Evolutionary conservation across 1,284 basidiomycete genomes (phyloP), one percentile per base, ranked within the genome.

Genomic region (Cutaneotrichosporon daszewskae): DNA sequence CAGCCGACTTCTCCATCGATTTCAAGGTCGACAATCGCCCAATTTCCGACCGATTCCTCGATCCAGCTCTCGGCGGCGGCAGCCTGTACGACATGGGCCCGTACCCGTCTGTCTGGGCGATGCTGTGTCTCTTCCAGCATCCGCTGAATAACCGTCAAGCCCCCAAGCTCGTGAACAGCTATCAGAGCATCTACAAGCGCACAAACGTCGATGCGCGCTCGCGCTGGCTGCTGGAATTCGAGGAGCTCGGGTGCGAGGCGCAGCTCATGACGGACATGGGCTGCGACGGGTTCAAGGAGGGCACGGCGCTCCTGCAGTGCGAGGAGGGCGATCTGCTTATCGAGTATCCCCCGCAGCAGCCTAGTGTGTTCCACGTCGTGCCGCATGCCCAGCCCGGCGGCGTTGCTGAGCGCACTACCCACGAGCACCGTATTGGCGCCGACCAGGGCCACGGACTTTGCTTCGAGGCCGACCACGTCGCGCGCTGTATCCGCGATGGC

Each of bases 71-170:
- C 3, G 89, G 85, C 17, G 89, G 89, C n/a, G 89, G 89, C 1
- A 85, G 82, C 7, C 62, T 94, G 26, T 77, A 92, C 31, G 90
- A 92, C 65, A 74, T 84, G 54, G 85, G 85, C 0, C 84, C 86
- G n/a, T 89, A 89, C 68, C 85, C 85, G 2, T 74, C 87, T 47
- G 76, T 88, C 54, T 87, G 86, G 86, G 82, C 85, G 8, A 82
- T 87, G 59, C 74, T 87, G 27, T 75, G 77, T 0, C 73, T 89
- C n/a, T 87, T 83, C 62, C 87, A 88, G 57, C 77, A 87, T 64
- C 81, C 84, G 4, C 72, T 32, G 25, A 62, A 60, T 54, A 61
- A 74, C 23, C 86, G 86, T 65, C 87, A 87, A 66, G 70, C 72
- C 8, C 87, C 87, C 0, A 54, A 54, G 10, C 51, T 72, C 8